These are phyloP conservation scores for Colletotrichum truncatum DNA, from an alignment of 2,329 filamentous ascomycete genomes.

Conservation along the genomic window DNA sequence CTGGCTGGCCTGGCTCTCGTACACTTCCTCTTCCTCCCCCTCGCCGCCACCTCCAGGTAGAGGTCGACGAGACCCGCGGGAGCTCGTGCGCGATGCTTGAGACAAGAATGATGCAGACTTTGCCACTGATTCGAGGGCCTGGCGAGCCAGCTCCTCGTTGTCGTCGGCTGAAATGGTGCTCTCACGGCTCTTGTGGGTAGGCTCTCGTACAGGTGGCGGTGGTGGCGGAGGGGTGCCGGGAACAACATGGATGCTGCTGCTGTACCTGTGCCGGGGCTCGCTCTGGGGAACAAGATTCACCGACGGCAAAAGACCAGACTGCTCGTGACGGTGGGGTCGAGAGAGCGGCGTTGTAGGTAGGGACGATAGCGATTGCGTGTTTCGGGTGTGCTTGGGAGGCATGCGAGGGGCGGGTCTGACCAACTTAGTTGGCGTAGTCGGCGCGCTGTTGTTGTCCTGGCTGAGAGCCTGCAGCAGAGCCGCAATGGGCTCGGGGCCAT, in stretches of 20 bases:
- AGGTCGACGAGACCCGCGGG: slow-evolving; percentile 24
- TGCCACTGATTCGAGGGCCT: slow-evolving; percentile 63
- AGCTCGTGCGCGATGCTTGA: slow-evolving; percentile 37
- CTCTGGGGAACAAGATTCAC: slow-evolving; percentile 69
- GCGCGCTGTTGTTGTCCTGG: slow-evolving; percentile 79
- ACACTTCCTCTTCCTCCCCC: slow-evolving; percentile 68
- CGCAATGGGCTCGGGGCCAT: slow-evolving; percentile 74
- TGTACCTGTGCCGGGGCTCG: slow-evolving; percentile 61
- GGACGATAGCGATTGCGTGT: slow-evolving; percentile 85
- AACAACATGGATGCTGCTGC: slow-evolving; percentile 47
- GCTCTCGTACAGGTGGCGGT: slow-evolving; percentile 55
- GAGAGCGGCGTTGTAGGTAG: slow-evolving; percentile 79
- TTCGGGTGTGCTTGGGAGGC: slow-evolving; percentile 74
- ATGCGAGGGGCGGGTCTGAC: slow-evolving; percentile 57
- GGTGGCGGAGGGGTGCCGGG: slow-evolving; percentile 48
- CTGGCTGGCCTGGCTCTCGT: slow-evolving; percentile 80
- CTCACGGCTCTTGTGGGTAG: slow-evolving; percentile 77
- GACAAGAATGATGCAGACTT: slow-evolving; percentile 49
- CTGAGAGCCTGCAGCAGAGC: slow-evolving; percentile 84
- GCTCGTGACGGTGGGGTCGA: slow-evolving; percentile 53
- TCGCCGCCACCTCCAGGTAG: slow-evolving; percentile 38
- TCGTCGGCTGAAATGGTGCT: slow-evolving; percentile 82
- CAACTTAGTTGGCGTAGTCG: slow-evolving; percentile 70
- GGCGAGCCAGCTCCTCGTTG: slow-evolving; percentile 64
- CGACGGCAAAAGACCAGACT: slow-evolving; percentile 67